Base-by-base conservation (phyloP, 352 stramenopile species). In the Globisporangium apiculatum region DNA sequence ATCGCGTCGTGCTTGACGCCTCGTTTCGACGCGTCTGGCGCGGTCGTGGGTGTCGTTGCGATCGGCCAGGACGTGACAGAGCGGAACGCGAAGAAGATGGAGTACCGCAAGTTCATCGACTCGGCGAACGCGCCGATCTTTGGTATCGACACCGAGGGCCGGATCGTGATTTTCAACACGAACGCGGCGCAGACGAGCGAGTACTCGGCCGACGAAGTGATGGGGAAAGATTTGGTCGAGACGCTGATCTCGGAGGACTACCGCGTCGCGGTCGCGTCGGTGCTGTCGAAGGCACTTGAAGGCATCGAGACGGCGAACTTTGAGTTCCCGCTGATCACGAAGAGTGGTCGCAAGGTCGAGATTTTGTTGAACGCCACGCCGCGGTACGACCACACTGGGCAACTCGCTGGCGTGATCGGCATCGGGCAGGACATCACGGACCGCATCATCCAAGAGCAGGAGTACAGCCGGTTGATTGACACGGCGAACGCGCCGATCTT, bases 401-500 rank as follows among this genome's bases (percentile, higher is more conserved):
- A 88, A 36, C 59, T 88, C 12, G 60, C 69, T 31, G 77, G 77
- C 46, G 72, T 83, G 45, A 67, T 87, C 9, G 71, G 75, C 15
- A 84, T 86, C n/a, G 76, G 75, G 37, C 65, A 72, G 38, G 75
- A 87, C 42, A 83, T 86, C 45, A 85, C 76, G 5, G 66, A 82
- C 6, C 77, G 69, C 37, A 86, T 83, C 52, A 76, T 76, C 4
- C 76, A 84, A 37, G 24, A 31, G 24, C 71, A 89, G 36, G 79
- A 89, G 48, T 87, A 89, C 35, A 82, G 71, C 14, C 67, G 78
- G 17, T 60, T 97, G 4, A 95, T 97, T 58, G 89, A 97, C 55
- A 96, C 84, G 11, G 87, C 89, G 3, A 96, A 97, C 64, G 83
- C 86, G 3, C 85, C 88, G 48, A 96, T 96, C 57, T 96, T 97